Conservation (phyloP, 306 rosid species). For the Corylus heterophylla region DNA sequence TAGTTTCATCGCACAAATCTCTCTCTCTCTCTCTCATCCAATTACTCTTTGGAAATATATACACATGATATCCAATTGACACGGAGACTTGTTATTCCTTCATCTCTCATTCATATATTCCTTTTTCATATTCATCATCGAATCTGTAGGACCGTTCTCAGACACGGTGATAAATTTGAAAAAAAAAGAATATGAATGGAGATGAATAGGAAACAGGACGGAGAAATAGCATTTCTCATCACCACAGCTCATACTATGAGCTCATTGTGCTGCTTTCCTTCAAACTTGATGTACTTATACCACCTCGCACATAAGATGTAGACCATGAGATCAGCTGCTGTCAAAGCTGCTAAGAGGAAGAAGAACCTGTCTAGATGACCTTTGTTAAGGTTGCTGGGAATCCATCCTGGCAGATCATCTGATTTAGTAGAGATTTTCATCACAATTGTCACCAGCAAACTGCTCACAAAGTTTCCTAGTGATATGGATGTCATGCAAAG, state of each 20-base stretch:
- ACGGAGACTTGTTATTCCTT: no score
- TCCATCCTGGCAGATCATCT: conserved; percentile 71
- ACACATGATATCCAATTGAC: no score
- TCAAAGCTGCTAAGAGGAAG: conserved; percentile 71
- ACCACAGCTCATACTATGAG: no score
- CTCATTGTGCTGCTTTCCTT: conserved; percentile 24
- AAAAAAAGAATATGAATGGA: no score
- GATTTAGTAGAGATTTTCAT: conserved; percentile 55
- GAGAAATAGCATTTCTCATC: no score
- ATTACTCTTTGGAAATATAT: no score
- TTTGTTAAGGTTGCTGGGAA: conserved; percentile 65
- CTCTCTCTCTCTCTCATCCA: neutral
- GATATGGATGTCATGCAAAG: conserved; percentile 85
- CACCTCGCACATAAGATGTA: conserved; percentile 64
- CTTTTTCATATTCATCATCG: no score
- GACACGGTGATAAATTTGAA: no score
- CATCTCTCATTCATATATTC: no score
- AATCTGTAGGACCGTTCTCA: no score
- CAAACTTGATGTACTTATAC: conserved; percentile 70
- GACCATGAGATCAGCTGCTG: conserved; percentile 48
- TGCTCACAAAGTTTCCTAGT: conserved; percentile 73
- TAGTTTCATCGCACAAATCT: conserved; percentile 20
- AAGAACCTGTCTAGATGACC: conserved; percentile 75
- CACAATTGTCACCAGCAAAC: conserved; percentile 66
- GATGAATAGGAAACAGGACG: no score